Evolutionary conservation across 345 rosid species (phyloP).

Genomic region (Lepidium didymum): DNA sequence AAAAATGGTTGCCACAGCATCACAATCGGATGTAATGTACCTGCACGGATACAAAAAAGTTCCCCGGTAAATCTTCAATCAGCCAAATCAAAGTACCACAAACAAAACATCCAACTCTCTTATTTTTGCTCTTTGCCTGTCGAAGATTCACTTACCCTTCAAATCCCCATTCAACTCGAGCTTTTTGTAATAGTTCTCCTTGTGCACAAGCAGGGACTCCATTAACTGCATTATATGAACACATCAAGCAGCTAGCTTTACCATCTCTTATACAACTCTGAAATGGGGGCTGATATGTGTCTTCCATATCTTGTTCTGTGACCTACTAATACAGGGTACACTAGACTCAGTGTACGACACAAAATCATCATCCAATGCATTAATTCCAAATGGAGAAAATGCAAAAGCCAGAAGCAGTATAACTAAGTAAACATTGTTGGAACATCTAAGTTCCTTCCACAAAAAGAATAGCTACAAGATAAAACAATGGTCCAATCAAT

Average conservation of each 20-base stretch:
- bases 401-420: not conserved
- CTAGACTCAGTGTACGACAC: not conserved
- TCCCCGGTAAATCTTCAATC: not conserved
- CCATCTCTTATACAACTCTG: constrained; percentile 65
- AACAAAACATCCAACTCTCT: not conserved
- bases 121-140: not conserved
- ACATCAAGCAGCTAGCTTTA: constrained; percentile 94
- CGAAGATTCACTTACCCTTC: constrained; percentile 44
- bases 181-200: constrained; percentile 53
- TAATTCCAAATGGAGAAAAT: not conserved
- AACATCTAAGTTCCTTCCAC: not conserved
- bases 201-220: constrained; percentile 87
- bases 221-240: constrained; percentile 80
- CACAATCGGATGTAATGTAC: constrained; percentile 92
- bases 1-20: constrained; percentile 82
- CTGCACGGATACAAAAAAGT: constrained; percentile 30
- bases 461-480: not conserved
- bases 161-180: constrained; percentile 82
- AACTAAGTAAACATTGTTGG: not conserved
- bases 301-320: constrained; percentile 77
- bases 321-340: constrained; percentile 41
- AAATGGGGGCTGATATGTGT: constrained; percentile 81
- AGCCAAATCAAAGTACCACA: not conserved
- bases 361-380: not conserved
- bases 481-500: not conserved